A percentile compares a stretch with the other conserved stretches of the same genome.
Conservation (phyloP, 2,329 filamentous ascomycete species). For the Chrysoporthe cubensis region DNA sequence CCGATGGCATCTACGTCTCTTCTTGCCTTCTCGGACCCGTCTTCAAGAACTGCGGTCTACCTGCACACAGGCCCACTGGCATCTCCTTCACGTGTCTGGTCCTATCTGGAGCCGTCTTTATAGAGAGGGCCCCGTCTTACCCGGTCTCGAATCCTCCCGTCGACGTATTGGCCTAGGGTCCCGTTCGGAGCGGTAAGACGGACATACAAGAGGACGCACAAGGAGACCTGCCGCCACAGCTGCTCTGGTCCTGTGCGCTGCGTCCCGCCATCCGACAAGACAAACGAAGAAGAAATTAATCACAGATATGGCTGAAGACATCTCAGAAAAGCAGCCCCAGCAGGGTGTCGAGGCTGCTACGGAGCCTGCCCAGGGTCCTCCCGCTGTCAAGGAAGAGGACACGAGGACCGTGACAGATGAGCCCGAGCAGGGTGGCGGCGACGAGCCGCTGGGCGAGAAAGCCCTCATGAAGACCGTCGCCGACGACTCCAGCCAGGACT, state of each 20-base stretch:
- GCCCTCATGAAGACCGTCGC: background rate
- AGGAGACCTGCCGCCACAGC: background rate
- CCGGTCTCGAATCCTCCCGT: too few species aligned
- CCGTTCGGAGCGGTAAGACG: background rate
- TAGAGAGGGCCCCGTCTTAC: too few species aligned
- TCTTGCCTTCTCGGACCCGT: too few species aligned
- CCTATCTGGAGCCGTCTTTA: too few species aligned
- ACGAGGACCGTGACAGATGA: background rate
- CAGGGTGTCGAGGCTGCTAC: background rate
- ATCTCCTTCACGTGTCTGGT: too few species aligned
- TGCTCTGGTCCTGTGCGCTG: background rate
- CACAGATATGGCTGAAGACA: constrained; percentile 24
- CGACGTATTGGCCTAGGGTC: too few species aligned
- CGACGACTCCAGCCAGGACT: constrained; percentile 20
- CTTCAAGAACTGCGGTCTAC: too few species aligned
- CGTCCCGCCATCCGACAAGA: background rate
- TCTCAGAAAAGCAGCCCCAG: constrained; percentile 6
- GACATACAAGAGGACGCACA: background rate
- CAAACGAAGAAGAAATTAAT: background rate
- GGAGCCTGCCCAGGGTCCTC: background rate
- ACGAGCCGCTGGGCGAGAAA: constrained; percentile 10
- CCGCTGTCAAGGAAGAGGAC: background rate
- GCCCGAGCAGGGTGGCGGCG: background rate
- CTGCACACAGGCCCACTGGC: too few species aligned
- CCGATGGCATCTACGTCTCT: too few species aligned